Evolutionary conservation across 1,284 basidiomycete genomes (phyloP), one percentile per base, ranked within the genome.

Genomic region (Ustilago sp.): DNA sequence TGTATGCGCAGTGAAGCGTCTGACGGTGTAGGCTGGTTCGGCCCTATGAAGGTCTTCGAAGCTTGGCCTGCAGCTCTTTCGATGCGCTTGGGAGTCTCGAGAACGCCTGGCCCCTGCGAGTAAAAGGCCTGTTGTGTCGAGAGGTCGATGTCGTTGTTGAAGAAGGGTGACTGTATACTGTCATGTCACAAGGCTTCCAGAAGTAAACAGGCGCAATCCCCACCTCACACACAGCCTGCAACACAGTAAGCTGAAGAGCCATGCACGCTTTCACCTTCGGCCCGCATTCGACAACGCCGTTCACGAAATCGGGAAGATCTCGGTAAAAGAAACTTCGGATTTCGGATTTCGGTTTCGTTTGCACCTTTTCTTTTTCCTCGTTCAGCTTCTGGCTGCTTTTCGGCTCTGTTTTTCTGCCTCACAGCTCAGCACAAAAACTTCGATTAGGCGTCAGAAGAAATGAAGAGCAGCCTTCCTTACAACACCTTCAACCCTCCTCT

Each of bases 121-220:
- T 12, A 50, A 28, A 23, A 28, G 28, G 5, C 48, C 2, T 50
- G 23, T 12, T 2, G 48, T 28, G n/a, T 17, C 8, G n/a, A 36
- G n/a, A 17, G 34, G 35, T 53, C 31, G 28, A 36, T 32, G 35
- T 53, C 6, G 34, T 15, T 17, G 34, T n/a, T 17, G 34, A 53
- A 45, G 43, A 19, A 15, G 43, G 17, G 7, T 45, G n/a, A 19
- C 1, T 45, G 43, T 45, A 45, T 45, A 19, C 43, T 19, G 43
- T 19, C 43, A 45, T 45, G 6, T 8, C 43, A 45, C 43, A 19
- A 45, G 43, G 43, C 43, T n/a, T 45, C 43, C 43, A 19, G n/a
- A 7, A 4, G 45, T 48, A 48, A 3, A 13, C 48, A 32, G 31
- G 48, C 23, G 28, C 48, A 53, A 53, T 52, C 63, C 63, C 63